These are phyloP conservation scores for Aspergillus funiculosus DNA, from an alignment of 495 filamentous ascomycete genomes.

Conservation along the genomic window DNA sequence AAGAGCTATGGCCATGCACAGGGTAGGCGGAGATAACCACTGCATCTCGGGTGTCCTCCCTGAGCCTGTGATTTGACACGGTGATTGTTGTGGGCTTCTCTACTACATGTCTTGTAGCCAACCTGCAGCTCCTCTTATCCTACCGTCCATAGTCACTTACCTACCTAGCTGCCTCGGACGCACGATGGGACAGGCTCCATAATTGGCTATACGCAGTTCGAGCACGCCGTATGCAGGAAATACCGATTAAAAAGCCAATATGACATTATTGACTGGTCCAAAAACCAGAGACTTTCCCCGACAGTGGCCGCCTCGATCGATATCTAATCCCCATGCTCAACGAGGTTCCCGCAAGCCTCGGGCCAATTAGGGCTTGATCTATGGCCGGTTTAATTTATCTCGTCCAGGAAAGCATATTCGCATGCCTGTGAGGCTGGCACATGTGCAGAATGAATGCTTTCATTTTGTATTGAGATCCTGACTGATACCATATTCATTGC, in stretches of 20 bases:
- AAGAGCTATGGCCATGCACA: not conserved
- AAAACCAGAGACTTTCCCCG: not conserved
- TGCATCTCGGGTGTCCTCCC: no score
- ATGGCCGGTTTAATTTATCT: not conserved
- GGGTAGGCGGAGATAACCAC: not conserved
- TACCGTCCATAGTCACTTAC: no score
- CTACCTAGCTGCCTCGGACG: no score
- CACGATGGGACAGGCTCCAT: not conserved
- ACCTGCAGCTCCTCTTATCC: not conserved
- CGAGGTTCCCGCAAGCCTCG: not conserved
- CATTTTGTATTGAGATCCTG: no score
- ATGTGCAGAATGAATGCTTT: constrained; percentile 5
- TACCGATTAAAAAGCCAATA: not conserved
- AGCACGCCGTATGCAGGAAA: not conserved
- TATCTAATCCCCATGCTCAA: not conserved
- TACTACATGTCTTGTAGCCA: not conserved
- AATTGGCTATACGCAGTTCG: no score
- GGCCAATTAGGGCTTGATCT: not conserved
- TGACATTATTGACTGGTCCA: not conserved
- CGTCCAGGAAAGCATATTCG: not conserved
- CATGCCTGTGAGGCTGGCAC: not conserved
- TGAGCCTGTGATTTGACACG: not conserved
- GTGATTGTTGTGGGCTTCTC: not conserved
- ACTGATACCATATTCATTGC: no score
- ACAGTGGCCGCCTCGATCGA: not conserved